Base-by-base conservation (phyloP, 2,329 filamentous ascomycete genomes). In the Tolypocladium pustulatum region DNA sequence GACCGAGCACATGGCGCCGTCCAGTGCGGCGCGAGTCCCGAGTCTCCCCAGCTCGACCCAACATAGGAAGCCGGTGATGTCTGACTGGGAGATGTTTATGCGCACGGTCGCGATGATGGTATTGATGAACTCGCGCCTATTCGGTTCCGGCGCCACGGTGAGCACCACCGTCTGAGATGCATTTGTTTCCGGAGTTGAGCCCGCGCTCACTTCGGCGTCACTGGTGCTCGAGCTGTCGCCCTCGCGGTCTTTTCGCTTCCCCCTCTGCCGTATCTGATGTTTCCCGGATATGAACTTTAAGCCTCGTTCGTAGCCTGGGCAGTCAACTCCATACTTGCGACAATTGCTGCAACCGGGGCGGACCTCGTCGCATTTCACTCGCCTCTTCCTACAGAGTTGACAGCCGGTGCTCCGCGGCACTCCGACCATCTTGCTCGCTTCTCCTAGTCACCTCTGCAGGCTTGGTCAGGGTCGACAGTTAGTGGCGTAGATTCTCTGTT, bases 351-450 rank as follows among this genome's bases (percentile, higher is more conserved):
- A 76, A 57, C 65, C 67, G 13, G 77, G 78, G 13, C 69, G 71
- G 27, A 62, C 67, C 65, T 78, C 72, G 63, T 81, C 78, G 61
- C 78, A 80, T 68, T 77, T 74, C 59, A 76, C 70, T 54, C 71
- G 71, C 58, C 75, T 69, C 65, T 70, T 72, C 59, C 73, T 69
- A 65, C 75, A 76, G 43, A 75, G 66, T 57, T 69, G 68, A 63
- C 75, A 77, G 61, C 67, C 68, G 60, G 65, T 72, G 62, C 69
- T 75, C 49, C 71, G 69, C 56, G 71, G 71, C 37, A 75, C 69
- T 30, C 74, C 72, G 54, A 73, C 73, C 72, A 74, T 72, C 63
- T 54, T 64, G 61, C 56, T 57, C 55, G 58, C 56, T 37, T 17
- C 36, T 37, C 54, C 32, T 6, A 46, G 22, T 32, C 27, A n/a